These are phyloP conservation scores for Dictyostelium capitatum DNA, from an alignment of 78 protist species.

Conservation along the genomic window DNA sequence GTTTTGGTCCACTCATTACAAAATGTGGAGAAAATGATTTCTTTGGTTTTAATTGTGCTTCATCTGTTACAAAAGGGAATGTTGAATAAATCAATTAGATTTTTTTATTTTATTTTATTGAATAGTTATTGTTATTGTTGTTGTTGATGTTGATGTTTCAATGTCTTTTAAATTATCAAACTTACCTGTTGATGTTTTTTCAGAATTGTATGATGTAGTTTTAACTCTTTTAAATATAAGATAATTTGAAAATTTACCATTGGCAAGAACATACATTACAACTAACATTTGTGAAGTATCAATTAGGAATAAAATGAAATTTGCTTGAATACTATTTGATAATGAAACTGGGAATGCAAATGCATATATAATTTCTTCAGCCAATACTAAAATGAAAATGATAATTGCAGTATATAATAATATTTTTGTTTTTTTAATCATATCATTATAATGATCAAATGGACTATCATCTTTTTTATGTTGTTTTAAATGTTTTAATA, in stretches of 20 bases:
- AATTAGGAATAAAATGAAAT: background rate
- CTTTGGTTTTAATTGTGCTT: no score
- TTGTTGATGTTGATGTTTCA: no score
- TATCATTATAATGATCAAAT: background rate
- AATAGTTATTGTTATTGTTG: no score
- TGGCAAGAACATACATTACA: background rate
- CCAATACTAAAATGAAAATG: background rate
- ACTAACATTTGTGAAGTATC: background rate
- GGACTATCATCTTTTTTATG: slow-evolving; percentile 7
- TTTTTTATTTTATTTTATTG: no score
- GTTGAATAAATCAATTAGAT: no score
- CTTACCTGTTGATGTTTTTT: background rate
- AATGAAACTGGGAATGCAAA: background rate
- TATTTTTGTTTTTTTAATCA: slow-evolving; percentile 35
- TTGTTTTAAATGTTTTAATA: background rate
- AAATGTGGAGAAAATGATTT: no score
- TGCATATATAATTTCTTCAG: background rate
- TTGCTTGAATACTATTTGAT: background rate
- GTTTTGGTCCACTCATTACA: no score
- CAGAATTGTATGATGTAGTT: background rate
- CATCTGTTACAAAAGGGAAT: no score
- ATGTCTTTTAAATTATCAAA: no score
- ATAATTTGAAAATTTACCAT: background rate
- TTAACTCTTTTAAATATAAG: background rate
- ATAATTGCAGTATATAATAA: background rate